Conservation (phyloP, 2,329 filamentous ascomycete genomes). For the Bipolaris zeicola region DNA sequence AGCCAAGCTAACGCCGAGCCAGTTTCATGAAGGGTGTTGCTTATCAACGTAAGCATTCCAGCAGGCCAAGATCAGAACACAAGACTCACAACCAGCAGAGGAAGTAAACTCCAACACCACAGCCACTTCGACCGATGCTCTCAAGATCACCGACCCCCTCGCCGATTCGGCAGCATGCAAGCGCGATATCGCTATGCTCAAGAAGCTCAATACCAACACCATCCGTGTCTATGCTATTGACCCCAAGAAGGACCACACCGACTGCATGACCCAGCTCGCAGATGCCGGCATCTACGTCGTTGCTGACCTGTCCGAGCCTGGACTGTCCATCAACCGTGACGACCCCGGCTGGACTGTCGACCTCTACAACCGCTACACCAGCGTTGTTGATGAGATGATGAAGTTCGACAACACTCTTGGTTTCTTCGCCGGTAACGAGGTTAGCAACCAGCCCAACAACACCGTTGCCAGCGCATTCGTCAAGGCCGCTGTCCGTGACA, state of each 20-base stretch:
- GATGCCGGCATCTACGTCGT: constrained; percentile 94
- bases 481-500: constrained; percentile 96
- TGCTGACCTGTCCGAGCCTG: constrained; percentile 84
- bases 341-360: constrained; percentile 77
- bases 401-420: constrained; percentile 91
- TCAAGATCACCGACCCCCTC: constrained; percentile 80
- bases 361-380: constrained; percentile 80
- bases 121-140: constrained; percentile 53
- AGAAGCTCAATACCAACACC: constrained; percentile 77
- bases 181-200: constrained; percentile 83
- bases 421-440: constrained; percentile 99
- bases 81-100: constrained; percentile 49
- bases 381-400: constrained; percentile 79
- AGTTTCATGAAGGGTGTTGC: constrained; percentile 90
- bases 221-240: constrained; percentile 96
- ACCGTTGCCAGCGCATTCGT: constrained; percentile 90
- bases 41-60: constrained; percentile 69
- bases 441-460: constrained; percentile 87
- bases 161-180: constrained; percentile 72
- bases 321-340: constrained; percentile 82
- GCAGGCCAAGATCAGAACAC: not conserved
- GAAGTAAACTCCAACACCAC: constrained; percentile 62
- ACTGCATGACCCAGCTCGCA: constrained; percentile 82
- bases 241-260: constrained; percentile 75
- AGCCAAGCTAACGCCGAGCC: constrained; percentile 22